phyloP scores from a whole-genome alignment of 495 filamentous ascomycete genomes.

The Aspergillus cavernicola region DNA sequence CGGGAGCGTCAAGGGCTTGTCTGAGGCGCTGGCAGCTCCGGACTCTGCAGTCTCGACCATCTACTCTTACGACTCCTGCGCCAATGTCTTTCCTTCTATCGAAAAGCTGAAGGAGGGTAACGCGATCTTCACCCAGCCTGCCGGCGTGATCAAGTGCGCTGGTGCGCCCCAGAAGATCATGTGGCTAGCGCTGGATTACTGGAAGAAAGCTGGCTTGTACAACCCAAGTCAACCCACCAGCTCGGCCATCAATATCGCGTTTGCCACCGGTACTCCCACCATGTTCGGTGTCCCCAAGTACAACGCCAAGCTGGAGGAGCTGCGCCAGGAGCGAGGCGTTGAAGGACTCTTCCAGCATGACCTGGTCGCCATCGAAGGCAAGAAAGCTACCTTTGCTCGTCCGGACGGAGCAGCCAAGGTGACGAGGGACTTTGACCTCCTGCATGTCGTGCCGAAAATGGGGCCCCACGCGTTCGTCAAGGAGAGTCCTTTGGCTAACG shows the following conservation, averaged over 20 bases:
- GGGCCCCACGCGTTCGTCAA: constrained; percentile 57
- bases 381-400: constrained; percentile 49
- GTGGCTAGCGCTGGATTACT: constrained; percentile 67
- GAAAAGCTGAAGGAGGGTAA: constrained; percentile 50
- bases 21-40: constrained; percentile 55
- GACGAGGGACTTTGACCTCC: constrained; percentile 52
- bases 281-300: constrained; percentile 75
- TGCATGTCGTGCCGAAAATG: constrained; percentile 63
- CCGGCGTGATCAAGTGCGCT: constrained; percentile 64
- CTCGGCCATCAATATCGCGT: constrained; percentile 57
- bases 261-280: constrained; percentile 56
- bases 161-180: constrained; percentile 68
- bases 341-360: constrained; percentile 66
- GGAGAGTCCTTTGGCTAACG: constrained; percentile 54
- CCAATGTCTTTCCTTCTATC: constrained; percentile 55
- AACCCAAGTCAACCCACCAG: constrained; percentile 33
- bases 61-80: constrained; percentile 58
- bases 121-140: constrained; percentile 68
- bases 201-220: constrained; percentile 59
- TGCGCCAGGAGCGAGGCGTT: constrained; percentile 60
- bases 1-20: constrained; percentile 53
- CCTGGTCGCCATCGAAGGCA: constrained; percentile 57
- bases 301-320: constrained; percentile 53
- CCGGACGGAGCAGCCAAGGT: constrained; percentile 45
- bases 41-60: constrained; percentile 59